phyloP scores from a whole-genome alignment of 768 basidiomycete species.

The Rhizopogon vinicolor region DNA sequence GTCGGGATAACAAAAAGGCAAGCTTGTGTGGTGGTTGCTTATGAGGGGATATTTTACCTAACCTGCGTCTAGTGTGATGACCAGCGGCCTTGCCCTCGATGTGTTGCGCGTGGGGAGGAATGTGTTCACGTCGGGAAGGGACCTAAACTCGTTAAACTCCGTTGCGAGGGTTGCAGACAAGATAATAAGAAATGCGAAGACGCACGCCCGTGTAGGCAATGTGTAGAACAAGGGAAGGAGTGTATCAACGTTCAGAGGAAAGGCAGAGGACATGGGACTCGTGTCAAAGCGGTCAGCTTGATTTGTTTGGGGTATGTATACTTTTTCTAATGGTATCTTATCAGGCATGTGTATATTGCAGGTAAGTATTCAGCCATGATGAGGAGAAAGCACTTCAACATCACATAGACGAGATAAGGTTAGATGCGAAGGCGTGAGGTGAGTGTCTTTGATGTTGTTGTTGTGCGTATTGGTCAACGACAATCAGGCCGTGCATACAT shows the following conservation, averaged over 20 bases:
- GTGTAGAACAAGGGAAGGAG: constrained; percentile 39
- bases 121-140: constrained; percentile 54
- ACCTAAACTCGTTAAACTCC: constrained; percentile 54
- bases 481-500: constrained; percentile 42
- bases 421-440: constrained; percentile 58
- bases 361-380: constrained; percentile 31
- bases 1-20: constrained; percentile 65
- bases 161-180: constrained; percentile 54
- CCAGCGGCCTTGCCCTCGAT: constrained; percentile 58
- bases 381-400: constrained; percentile 10
- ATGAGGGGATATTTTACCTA: neutral
- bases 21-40: neutral
- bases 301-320: constrained; percentile 2
- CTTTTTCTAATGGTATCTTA: constrained; percentile 8
- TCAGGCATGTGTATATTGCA: constrained; percentile 60
- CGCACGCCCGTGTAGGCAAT: constrained; percentile 49
- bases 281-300: constrained; percentile 53
- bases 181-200: constrained; percentile 60
- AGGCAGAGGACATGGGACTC: constrained; percentile 52
- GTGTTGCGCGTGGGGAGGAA: constrained; percentile 47
- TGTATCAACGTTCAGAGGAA: constrained; percentile 49
- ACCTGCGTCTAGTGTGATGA: constrained; percentile 47
- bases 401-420: constrained; percentile 52
- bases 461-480: constrained; percentile 4
- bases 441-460: constrained; percentile 9